phyloP scores from a whole-genome alignment of 2,329 filamentous ascomycete genomes.

The Stenocarpella maydis region DNA sequence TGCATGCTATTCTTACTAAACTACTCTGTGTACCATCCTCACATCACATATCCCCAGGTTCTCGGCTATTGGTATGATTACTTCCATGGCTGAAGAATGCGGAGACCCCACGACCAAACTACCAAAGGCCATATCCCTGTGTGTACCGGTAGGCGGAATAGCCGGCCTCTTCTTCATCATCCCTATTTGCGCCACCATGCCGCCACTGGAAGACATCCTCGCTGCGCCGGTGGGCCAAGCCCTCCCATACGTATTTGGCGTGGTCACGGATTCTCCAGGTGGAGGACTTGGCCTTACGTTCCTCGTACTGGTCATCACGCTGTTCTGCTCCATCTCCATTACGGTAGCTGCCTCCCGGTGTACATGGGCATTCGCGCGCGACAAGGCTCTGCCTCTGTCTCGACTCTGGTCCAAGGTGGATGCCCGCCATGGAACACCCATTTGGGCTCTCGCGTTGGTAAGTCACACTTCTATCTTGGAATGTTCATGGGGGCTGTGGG shows the following conservation, averaged over 20 bases:
- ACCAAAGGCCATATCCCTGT: conserved; percentile 60
- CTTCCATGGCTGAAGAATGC: conserved; percentile 69
- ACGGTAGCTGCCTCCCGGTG: conserved; percentile 73
- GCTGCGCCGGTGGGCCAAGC: conserved; percentile 60
- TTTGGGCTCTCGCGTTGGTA: conserved; percentile 62
- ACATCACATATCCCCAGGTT: conserved; percentile 47
- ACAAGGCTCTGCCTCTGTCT: conserved; percentile 63
- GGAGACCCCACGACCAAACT: conserved; percentile 59
- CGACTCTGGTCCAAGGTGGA: conserved; percentile 61
- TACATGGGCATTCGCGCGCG: conserved; percentile 71
- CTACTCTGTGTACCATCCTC: accelerated
- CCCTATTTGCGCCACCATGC: conserved; percentile 58
- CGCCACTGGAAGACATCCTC: conserved; percentile 52
- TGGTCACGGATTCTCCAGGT: conserved; percentile 58
- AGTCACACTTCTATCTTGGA: neutral
- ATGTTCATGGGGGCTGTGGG: accelerated
- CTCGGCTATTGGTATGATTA: conserved; percentile 68
- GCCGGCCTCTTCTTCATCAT: conserved; percentile 61
- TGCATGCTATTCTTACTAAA: no score
- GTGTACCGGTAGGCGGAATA: conserved; percentile 60
- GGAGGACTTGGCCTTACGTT: conserved; percentile 60
- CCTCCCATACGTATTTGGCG: conserved; percentile 60
- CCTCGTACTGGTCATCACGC: conserved; percentile 62
- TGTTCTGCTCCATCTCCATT: conserved; percentile 70
- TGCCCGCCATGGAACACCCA: conserved; percentile 58